Percentiles rank a stretch among this genome's conserved stretches.
These are phyloP conservation scores for Blastocystis sp. DNA, from an alignment of 352 stramenopile genomes.

Conservation along the genomic window DNA sequence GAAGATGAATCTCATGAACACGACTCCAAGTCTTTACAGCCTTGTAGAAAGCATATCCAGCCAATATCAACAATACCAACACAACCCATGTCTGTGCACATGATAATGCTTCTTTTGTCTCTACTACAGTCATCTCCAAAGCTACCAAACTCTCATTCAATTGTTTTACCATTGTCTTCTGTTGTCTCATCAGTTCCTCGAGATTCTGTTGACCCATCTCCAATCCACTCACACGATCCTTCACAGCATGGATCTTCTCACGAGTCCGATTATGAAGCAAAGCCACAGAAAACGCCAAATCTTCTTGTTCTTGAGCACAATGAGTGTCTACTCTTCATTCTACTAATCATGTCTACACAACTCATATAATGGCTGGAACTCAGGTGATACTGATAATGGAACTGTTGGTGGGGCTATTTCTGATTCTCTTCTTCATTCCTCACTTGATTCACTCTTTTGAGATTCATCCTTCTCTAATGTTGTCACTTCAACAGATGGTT, in stretches of 20 bases:
- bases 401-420: neutral
- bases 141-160: neutral
- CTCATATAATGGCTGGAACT: conserved; percentile 46
- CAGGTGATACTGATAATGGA: conserved; percentile 1
- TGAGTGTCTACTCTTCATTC: neutral
- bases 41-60: neutral
- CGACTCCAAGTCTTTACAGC: neutral
- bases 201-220: neutral
- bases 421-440: neutral
- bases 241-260: neutral
- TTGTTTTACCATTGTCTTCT: neutral
- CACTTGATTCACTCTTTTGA: neutral
- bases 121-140: neutral
- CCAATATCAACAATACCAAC: neutral
- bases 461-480: neutral
- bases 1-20: neutral
- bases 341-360: neutral
- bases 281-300: neutral
- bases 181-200: neutral
- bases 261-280: conserved; percentile 40
- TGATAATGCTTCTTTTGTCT: neutral
- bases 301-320: neutral
- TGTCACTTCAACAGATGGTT: too few species aligned
- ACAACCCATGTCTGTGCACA: neutral
- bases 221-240: neutral